A percentile compares a stretch with the other conserved stretches of the same genome.
Conservation (phyloP, 2,329 filamentous ascomycete genomes). For the Aspergillaceae sp. region DNA sequence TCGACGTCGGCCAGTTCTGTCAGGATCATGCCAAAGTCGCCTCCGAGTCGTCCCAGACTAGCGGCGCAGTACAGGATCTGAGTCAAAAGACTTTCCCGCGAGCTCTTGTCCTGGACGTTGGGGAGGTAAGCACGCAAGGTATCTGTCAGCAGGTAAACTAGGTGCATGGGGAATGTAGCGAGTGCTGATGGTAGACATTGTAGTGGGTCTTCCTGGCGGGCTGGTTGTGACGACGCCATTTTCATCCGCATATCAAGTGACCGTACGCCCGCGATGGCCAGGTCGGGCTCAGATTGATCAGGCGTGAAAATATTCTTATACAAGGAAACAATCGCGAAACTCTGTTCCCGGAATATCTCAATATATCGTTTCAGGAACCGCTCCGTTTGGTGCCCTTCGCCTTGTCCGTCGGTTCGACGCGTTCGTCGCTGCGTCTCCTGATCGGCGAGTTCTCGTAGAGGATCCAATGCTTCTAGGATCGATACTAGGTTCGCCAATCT, state of each 20-base stretch:
- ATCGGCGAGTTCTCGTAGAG: constrained; percentile 79
- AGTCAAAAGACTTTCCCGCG: constrained; percentile 78
- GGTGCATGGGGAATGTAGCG: constrained; percentile 72
- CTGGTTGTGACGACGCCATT: constrained; percentile 13
- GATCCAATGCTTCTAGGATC: constrained; percentile 75
- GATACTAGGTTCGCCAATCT: constrained; percentile 68
- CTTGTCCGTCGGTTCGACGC: constrained; percentile 17
- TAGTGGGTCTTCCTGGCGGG: constrained; percentile 22
- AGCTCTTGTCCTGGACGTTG: constrained; percentile 68
- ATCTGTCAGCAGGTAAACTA: constrained; percentile 71
- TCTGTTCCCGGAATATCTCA: constrained; percentile 95
- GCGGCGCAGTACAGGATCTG: constrained; percentile 90
- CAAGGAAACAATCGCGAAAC: constrained; percentile 89
- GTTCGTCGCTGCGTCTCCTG: constrained; percentile 57
- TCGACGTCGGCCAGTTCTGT: constrained; percentile 46
- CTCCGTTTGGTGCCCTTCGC: constrained; percentile 78
- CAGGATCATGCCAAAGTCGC: constrained; percentile 85
- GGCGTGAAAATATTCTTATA: constrained; percentile 81
- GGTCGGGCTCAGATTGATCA: constrained; percentile 34
- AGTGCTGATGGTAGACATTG: constrained; percentile 63
- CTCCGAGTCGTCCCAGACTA: constrained; percentile 79
- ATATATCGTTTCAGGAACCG: constrained; percentile 90
- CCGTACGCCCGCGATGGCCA: constrained; percentile 17
- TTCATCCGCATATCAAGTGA: constrained; percentile 21
- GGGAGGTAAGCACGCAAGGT: constrained; percentile 70